These are phyloP conservation scores for Poa annua DNA, from an alignment of 176 grass and related monocot species.

Conservation along the genomic window DNA sequence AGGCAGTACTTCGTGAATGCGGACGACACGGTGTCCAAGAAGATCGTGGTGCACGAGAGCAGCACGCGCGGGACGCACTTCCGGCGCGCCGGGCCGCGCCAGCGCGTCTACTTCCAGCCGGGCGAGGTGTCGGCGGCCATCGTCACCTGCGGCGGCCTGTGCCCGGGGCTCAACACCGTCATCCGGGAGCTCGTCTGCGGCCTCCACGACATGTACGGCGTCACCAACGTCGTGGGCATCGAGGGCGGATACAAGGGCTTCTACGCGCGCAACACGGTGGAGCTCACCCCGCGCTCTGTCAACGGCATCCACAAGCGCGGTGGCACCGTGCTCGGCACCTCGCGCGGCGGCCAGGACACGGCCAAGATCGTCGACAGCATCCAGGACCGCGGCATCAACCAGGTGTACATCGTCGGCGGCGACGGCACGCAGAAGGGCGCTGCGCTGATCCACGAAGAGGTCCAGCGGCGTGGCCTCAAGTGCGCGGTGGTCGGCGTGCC, in stretches of 20 bases:
- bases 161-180: slow-evolving; percentile 83
- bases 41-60: slow-evolving; percentile 80
- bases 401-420: slow-evolving; percentile 90
- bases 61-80: slow-evolving; percentile 76
- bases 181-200: slow-evolving; percentile 83
- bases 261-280: slow-evolving; percentile 78
- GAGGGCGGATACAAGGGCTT: slow-evolving; percentile 85
- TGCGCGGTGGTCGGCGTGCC: slow-evolving; percentile 77
- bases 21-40: slow-evolving; percentile 81
- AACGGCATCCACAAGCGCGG: slow-evolving; percentile 92
- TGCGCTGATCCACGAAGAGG: slow-evolving; percentile 61
- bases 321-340: slow-evolving; percentile 84
- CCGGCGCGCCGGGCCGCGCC: slow-evolving; percentile 78
- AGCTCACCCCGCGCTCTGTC: slow-evolving; percentile 68
- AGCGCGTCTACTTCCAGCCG: slow-evolving; percentile 77
- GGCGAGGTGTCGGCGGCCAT: slow-evolving; percentile 81
- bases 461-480: slow-evolving; percentile 64
- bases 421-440: slow-evolving; percentile 88
- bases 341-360: slow-evolving; percentile 78
- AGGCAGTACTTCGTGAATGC: slow-evolving; percentile 83
- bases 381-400: slow-evolving; percentile 75
- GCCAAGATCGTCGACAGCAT: slow-evolving; percentile 76
- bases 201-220: slow-evolving; percentile 81
- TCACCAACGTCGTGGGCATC: slow-evolving; percentile 65
- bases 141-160: slow-evolving; percentile 90